Conservation (phyloP, 2,329 filamentous ascomycete species). For the Pseudohalonectria lignicola region DNA sequence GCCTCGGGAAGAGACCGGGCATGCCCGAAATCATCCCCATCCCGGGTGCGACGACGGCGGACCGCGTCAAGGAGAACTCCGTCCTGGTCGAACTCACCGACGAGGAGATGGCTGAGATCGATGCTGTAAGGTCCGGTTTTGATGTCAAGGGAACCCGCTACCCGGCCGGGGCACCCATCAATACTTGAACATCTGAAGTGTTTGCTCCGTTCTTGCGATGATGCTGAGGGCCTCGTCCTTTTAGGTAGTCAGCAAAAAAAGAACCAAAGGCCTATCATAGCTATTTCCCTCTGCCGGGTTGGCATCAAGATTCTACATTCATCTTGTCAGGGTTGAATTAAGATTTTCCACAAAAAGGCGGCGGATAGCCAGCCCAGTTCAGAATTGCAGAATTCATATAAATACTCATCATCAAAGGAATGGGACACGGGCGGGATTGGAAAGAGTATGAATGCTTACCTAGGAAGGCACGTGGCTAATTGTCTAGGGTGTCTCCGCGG, state of each 20-base stretch:
- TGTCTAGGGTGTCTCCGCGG: no score
- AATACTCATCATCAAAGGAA: constrained; percentile 3
- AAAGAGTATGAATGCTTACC: no score
- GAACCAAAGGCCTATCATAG: no score
- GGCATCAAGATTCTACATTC: no score
- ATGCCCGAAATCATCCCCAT: constrained; percentile 35
- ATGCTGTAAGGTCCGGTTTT: constrained; percentile 1
- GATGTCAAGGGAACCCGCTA: constrained; percentile 2
- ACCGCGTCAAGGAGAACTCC: constrained; percentile 18
- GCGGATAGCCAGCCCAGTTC: not conserved
- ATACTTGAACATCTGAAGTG: no score
- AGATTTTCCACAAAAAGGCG: not conserved
- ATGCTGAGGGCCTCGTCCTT: no score
- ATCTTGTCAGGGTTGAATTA: constrained; percentile 1
- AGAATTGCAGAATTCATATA: constrained; percentile 3
- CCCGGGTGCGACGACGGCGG: constrained; percentile 32
- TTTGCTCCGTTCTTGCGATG: no score
- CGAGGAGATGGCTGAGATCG: constrained; percentile 5
- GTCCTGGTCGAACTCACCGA: constrained; percentile 4
- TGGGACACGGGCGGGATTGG: no score
- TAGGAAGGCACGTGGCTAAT: no score
- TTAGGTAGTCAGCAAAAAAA: no score
- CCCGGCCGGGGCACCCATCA: constrained; percentile 2
- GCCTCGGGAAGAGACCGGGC: constrained; percentile 24
- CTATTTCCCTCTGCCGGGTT: no score